Percentiles rank a stretch among this genome's conserved stretches.
Evolutionary conservation across 805 yeast genomes (phyloP).

Genomic region (Metschnikowia bowlesiae): DNA sequence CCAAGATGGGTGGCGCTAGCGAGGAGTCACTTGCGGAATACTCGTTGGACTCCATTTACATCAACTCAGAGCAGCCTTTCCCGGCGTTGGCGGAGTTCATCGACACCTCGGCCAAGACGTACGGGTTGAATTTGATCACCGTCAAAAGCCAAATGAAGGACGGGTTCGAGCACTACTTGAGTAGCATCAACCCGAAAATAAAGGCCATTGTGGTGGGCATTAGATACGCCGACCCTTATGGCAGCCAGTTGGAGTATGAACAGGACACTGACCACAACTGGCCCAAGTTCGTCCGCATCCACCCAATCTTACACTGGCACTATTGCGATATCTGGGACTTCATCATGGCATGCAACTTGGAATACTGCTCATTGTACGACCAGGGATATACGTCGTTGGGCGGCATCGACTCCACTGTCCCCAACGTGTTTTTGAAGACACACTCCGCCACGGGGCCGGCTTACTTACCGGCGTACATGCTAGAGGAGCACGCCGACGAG

Average conservation of each 20-base stretch:
- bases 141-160: constrained; percentile 51
- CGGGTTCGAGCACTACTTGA: constrained; percentile 66
- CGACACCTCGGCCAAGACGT: constrained; percentile 45
- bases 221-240: constrained; percentile 83
- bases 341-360: constrained; percentile 50
- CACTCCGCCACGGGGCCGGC: constrained; percentile 12
- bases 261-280: constrained; percentile 85
- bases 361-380: constrained; percentile 76
- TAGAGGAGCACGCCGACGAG: constrained; percentile 59
- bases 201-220: constrained; percentile 84
- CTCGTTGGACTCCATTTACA: constrained; percentile 61
- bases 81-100: constrained; percentile 67
- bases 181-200: constrained; percentile 43
- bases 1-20: constrained; percentile 15
- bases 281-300: constrained; percentile 82
- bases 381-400: constrained; percentile 88
- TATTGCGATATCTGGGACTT: constrained; percentile 85
- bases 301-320: constrained; percentile 87
- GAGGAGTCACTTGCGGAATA: constrained; percentile 14
- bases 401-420: constrained; percentile 63
- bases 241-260: constrained; percentile 50
- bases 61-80: constrained; percentile 72
- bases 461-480: constrained; percentile 53
- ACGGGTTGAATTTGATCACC: constrained; percentile 47
- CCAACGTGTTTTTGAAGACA: constrained; percentile 54